Base-by-base conservation (phyloP, 2,329 filamentous ascomycete species). In the Hymenoscyphus occultus region DNA sequence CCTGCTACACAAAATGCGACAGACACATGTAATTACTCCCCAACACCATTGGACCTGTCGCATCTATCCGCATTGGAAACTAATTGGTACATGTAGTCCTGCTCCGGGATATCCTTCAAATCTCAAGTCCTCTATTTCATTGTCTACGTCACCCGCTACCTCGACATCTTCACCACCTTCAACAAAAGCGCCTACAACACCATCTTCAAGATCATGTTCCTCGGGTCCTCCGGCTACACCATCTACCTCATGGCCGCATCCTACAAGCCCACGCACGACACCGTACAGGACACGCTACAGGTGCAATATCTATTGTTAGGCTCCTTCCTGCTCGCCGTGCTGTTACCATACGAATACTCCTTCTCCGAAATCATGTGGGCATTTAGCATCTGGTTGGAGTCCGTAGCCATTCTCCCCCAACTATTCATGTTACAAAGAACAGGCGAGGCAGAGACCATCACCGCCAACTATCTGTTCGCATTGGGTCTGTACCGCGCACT, bases 371-470 rank as follows among this genome's bases (percentile, higher is more conserved):
- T 99, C 68, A 84, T 96, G 59, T 99, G 95, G 95, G 90, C 95
- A 28, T 99, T 98, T 78, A 96, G 91, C 62, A 97, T 99, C 78
- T 99, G 95, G 95, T 86, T 99, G 39, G 95, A 99, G 81, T 90
- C 91, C 4, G 95, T 99, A 19, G 95, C 95, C 61, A 99, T 99
- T 72, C 85, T 99, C 67, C 95, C 95, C 1, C 95, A 99, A 81
- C 86, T 99, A 62, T 98, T 99, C 80, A 96, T 99, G 92, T 84
- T 99, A 69, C 95, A 99, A 81, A 86, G 95, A 74, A 99, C 95
- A 0, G 96, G 95, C 71, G 94, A 98, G 81, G 96, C 95, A 12
- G 95, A 99, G 81, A 97, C 95, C n/a, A 99, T 99, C 76, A 99
- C 95, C 13, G 97, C 93, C 1, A 94, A 99, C 80, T 99, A 99